Evolutionary conservation across 805 yeast species (phyloP), one percentile per base, ranked within the genome.

Genomic region (Zygotorulaspora florentina): DNA sequence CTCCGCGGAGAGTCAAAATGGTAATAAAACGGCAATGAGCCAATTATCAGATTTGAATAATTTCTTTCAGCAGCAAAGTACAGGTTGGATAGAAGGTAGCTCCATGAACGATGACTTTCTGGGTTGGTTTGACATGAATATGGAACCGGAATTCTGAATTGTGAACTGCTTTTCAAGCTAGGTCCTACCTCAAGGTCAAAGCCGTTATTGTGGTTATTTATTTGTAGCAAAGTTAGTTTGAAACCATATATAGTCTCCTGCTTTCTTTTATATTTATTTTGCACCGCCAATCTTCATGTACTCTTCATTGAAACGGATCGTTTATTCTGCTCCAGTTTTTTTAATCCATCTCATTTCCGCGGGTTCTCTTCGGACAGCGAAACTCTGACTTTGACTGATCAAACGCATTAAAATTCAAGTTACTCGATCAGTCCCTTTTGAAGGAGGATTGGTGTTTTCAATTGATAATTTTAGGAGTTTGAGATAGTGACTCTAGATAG

Each of bases 91-190:
- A 61, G 89, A 87, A 59, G 83, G 81, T 27, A 87, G 81, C 38
- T 56, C 61, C n/a, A 58, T 56, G 40, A 59, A 61, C 10, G 97
- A 90, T 59, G 97, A 90, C 61, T 85, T 90, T 58, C 69, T 90
- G 39, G 97, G 97, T 10, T 90, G 96, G 96, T 85, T 90, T 71
- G 96, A 87, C 61, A 80, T 81, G 63, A 84, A 84, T 57, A 79
- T 77, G 83, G 80, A 79, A 3, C 83, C 82, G 0, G 83, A 77
- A 49, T 79, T 80, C 57, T 78, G 51, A 64, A 11, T n/a, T 20
- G 23, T n/a, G 8, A 23, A n/a, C 25, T 10, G 40, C 8, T 11
- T 25, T 8, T n/a, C 27, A 28, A 39, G 30, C 15, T n/a, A 17
- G 10, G 8, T 16, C 15, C 30, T 16, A 39, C 10, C 35, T 39